phyloP scores from a whole-genome alignment of 129 eudicot species.

The sunflower (Helianthus annuus) region HanXRQr2.0-SUNRISE NC_035433.2:66244373-66244872 shows the following conservation, averaged over 20 bases:
- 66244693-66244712: constrained; percentile 96
- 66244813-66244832: constrained; percentile 51
- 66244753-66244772: constrained; percentile 93
- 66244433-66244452: too few species aligned
- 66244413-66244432: too few species aligned
- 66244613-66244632: constrained; percentile 3
- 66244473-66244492: too few species aligned
- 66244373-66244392: too few species aligned
- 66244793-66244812: constrained; percentile 71
- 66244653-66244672: constrained; percentile 98
- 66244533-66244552: too few species aligned
- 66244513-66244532: too few species aligned
- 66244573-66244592: too few species aligned
- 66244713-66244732: constrained; percentile 94
- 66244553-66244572: too few species aligned
- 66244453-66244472: too few species aligned
- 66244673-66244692: constrained; percentile 89
- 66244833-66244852: constrained; percentile 89
- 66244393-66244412: too few species aligned
- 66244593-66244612: too few species aligned
- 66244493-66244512: too few species aligned
- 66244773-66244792: constrained; percentile 87
- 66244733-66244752: constrained; percentile 81
- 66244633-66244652: constrained; percentile 97
- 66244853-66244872: constrained; percentile 66